Percentiles rank a stretch among this genome's conserved stretches.
These are phyloP conservation scores for Ganoderma meredithae DNA, from an alignment of 1,284 basidiomycete species.

Conservation along the genomic window DNA sequence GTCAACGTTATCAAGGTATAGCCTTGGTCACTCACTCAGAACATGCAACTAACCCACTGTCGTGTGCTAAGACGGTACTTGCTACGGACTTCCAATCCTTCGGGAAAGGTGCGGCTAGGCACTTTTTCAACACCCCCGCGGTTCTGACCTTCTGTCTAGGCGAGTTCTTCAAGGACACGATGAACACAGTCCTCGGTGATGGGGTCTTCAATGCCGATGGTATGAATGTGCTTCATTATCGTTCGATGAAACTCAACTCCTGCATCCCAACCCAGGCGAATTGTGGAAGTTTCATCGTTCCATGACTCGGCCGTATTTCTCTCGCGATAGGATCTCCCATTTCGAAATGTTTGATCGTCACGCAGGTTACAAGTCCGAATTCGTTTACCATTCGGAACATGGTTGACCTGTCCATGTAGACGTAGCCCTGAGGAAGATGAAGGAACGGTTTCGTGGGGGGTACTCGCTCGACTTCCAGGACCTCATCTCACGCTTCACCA, in stretches of 20 bases:
- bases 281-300: constrained; percentile 44
- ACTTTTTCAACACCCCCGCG: background rate
- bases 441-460: constrained; percentile 29
- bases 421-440: constrained; percentile 28
- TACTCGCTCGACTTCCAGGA: constrained; percentile 36
- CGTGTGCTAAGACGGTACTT: constrained; percentile 30
- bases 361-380: constrained; percentile 10
- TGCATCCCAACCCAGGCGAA: constrained; percentile 31
- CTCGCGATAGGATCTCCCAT: constrained; percentile 30
- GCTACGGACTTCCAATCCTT: constrained; percentile 35
- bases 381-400: background rate
- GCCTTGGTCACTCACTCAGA: background rate
- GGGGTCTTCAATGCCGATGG: constrained; percentile 36
- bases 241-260: background rate
- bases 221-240: background rate
- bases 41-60: background rate
- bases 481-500: constrained; percentile 46
- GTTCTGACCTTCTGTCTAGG: background rate
- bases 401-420: constrained; percentile 10
- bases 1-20: constrained; percentile 23
- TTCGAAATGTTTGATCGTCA: constrained; percentile 32
- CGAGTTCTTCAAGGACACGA: constrained; percentile 22
- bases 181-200: constrained; percentile 31
- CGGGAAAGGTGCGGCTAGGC: constrained; percentile 32
- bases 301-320: constrained; percentile 40